These are phyloP conservation scores for Lipomyces orientalis DNA, from an alignment of 805 yeast species.

Conservation along the genomic window DNA sequence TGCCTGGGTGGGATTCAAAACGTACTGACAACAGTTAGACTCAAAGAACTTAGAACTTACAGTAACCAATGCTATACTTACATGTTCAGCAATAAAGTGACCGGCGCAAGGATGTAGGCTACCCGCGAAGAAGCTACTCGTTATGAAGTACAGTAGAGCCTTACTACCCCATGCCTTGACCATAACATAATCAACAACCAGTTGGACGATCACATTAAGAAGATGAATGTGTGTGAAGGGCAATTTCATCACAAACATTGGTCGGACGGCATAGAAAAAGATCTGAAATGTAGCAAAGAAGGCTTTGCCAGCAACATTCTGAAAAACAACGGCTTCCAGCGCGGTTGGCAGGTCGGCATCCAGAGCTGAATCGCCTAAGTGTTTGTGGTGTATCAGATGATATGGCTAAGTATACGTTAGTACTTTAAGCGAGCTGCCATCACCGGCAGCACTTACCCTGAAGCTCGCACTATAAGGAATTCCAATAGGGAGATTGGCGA, in stretches of 20 bases:
- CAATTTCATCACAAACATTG: conserved; percentile 80
- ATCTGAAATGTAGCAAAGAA: conserved; percentile 87
- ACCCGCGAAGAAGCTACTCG: conserved; percentile 86
- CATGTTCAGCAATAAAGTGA: conserved; percentile 92
- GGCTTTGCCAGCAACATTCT: conserved; percentile 82
- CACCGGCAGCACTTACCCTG: conserved; percentile 47
- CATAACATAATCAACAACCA: conserved; percentile 62
- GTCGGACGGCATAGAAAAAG: conserved; percentile 86
- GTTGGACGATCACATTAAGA: conserved; percentile 64
- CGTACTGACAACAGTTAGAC: conserved; percentile 47
- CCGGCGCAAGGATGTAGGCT: conserved; percentile 94
- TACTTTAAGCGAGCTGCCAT: not conserved
- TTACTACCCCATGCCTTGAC: conserved; percentile 68
- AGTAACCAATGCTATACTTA: conserved; percentile 53
- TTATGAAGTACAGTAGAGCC: conserved; percentile 66
- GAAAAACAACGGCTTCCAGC: conserved; percentile 73
- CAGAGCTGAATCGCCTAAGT: conserved; percentile 78
- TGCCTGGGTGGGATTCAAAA: conserved; percentile 37
- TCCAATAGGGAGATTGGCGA: conserved; percentile 85
- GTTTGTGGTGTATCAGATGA: conserved; percentile 90
- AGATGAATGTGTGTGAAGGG: conserved; percentile 77
- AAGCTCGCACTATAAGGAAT: conserved; percentile 87
- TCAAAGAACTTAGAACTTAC: conserved; percentile 46
- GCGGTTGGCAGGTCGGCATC: conserved; percentile 90
- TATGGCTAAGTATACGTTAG: conserved; percentile 56